A percentile compares a stretch with the other conserved stretches of the same genome.
phyloP scores from a whole-genome alignment of 2,329 filamentous ascomycete species.

The Capronia epimyces region DNA sequence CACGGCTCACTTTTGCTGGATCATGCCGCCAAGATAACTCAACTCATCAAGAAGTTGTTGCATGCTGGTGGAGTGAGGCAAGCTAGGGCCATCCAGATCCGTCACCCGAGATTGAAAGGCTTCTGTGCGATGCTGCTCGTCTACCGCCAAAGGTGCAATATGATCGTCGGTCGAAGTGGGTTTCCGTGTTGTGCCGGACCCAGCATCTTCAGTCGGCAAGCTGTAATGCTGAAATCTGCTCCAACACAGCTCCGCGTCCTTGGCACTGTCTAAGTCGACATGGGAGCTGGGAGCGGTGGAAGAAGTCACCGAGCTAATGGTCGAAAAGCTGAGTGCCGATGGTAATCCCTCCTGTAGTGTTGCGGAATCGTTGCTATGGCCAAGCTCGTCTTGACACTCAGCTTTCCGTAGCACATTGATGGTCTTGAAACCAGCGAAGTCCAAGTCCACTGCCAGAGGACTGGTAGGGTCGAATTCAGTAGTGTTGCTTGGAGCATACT shows the following conservation, averaged over 20 bases:
- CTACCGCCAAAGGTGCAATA: constrained; percentile 11
- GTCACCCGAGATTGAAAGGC: constrained; percentile 9
- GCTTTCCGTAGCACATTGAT: neutral
- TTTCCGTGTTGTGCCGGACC: constrained; percentile 24
- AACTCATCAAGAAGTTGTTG: constrained; percentile 48
- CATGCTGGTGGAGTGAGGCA: constrained; percentile 38
- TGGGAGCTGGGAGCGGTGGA: constrained; percentile 20
- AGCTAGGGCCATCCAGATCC: neutral
- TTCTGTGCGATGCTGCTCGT: constrained; percentile 21
- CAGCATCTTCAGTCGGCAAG: constrained; percentile 20
- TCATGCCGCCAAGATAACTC: constrained; percentile 47
- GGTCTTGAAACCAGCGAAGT: neutral
- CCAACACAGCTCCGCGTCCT: constrained; percentile 15
- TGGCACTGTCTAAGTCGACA: constrained; percentile 14
- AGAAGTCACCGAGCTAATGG: constrained; percentile 34
- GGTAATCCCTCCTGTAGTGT: constrained; percentile 27
- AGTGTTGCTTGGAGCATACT: constrained; percentile 16
- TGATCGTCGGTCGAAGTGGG: neutral
- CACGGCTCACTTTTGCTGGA: constrained; percentile 31
- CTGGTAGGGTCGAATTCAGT: constrained; percentile 24
- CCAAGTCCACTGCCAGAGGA: constrained; percentile 6
- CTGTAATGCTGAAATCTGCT: constrained; percentile 26
- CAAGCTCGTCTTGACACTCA: constrained; percentile 11
- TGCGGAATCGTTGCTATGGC: constrained; percentile 24
- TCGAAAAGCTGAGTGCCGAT: constrained; percentile 35